Percentiles rank a stretch among this genome's conserved stretches.
Conservation (phyloP, 177 flowering plant species). For the Telopea speciosissima region DNA sequence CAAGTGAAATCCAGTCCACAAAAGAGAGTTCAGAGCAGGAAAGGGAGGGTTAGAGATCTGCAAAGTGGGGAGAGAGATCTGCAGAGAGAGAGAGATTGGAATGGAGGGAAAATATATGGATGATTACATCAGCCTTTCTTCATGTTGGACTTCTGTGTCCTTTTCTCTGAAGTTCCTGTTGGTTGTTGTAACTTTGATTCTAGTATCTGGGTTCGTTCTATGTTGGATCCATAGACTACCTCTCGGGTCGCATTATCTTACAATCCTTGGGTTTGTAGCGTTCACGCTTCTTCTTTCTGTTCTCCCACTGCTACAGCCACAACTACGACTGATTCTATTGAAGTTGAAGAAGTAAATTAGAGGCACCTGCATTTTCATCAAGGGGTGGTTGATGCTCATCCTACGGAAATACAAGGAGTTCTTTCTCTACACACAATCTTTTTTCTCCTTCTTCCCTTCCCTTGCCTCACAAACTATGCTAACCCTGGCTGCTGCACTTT, state of each 20-base stretch:
- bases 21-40: too few relatives aligned
- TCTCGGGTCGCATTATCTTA: constrained; percentile 4
- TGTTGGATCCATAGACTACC: constrained; percentile 4
- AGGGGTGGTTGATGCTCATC: constrained; percentile 3
- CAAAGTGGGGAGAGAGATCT: too few relatives aligned
- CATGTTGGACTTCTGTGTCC: constrained; percentile 8
- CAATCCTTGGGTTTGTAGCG: constrained; percentile 1
- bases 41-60: too few relatives aligned
- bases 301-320: too few relatives aligned
- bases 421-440: too few relatives aligned
- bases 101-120: too few relatives aligned
- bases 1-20: too few relatives aligned
- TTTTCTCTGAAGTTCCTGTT: constrained; percentile 8
- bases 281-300: neutral
- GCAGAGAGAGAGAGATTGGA: too few relatives aligned
- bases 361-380: constrained; percentile 1
- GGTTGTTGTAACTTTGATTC: constrained; percentile 12
- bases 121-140: neutral
- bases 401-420: constrained; percentile 1
- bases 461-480: neutral
- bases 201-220: constrained; percentile 13
- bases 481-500: too few relatives aligned
- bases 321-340: too few relatives aligned
- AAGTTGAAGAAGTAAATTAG: neutral
- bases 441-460: too few relatives aligned